Base-by-base conservation (phyloP, 805 yeast genomes). In the Metahyphopichia silvanorum region DNA sequence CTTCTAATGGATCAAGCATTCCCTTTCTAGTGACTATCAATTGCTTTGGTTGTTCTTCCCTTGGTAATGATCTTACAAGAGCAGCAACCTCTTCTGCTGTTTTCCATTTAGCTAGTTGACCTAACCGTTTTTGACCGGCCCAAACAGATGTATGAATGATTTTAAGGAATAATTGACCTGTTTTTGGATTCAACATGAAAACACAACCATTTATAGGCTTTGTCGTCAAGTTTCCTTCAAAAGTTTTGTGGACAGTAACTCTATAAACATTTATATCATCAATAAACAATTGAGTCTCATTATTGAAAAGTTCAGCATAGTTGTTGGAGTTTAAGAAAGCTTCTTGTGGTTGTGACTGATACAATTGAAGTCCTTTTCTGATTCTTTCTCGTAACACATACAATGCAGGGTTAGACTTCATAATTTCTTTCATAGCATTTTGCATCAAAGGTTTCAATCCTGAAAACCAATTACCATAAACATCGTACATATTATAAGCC, bases 21-120 rank as follows among this genome's bases (percentile, higher is more conserved):
- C 95, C 94, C 48, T 85, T 86, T 47, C 98, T 69, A 0, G 96
- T 85, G 7, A 86, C 89, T 51, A 93, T 84, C 38, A 93, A 64
- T 57, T 89, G 96, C 49, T 84, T 84, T 2, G 98, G 98, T 49
- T 88, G 96, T 58, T 93, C 96, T 49, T 91, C 97, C 34, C 78
- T 71, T 1, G 97, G 97, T 33, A 93, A 62, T 0, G 97, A 86
- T 26, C 96, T 71, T 13, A 93, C 74, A 42, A 93, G 65, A 0
- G 95, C 95, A 11, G 96, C 91, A 15, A 87, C 95, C 57, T 91
- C 98, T 60, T 93, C 99, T 0, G 98, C 98, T 1, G 98, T 81
- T 55, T 91, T 93, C 98, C 98, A 93, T 54, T 93, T 93, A 1
- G 98, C 89, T 43, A 93, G 63, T 52, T 93, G 97, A 18, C 93